Evolutionary conservation across 1,284 basidiomycete genomes (phyloP), one percentile per base, ranked within the genome.

Genomic region (Puccinia polysora): DNA sequence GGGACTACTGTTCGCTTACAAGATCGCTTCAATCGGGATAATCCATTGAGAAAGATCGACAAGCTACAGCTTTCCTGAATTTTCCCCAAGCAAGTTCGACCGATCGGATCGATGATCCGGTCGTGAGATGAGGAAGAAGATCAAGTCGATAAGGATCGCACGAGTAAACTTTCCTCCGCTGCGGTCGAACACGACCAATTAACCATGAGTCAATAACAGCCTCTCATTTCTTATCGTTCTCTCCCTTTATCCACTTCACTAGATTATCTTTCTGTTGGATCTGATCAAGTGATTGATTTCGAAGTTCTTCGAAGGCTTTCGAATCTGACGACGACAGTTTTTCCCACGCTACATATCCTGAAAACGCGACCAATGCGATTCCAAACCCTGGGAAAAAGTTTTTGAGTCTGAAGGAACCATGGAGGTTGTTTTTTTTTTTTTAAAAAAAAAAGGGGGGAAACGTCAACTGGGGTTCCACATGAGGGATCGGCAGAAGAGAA

Each of bases 331-430:
- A 65, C 25, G 70, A 63, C 6, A 73, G 43, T 8, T 64, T 49
- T 25, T 73, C 70, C 62, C 60, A 64, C 36, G 55, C 82, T 59
- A 96, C 91, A 78, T 95, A 97, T 74, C 85, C 87, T 40, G 90
- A 87, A 83, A 97, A 97, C 1, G 91, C 89, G 74, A 89, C 90
- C 71, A 91, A 84, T 49, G 89, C 93, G 74, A 90, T 90, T 69
- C 92, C 92, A 78, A 97, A 89, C 47, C 93, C 93, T 62, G 93
- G 93, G 81, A 96, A 92, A 76, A 93, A 40, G 52, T 73, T 73
- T 45, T 38, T 73, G 20, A 73, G 38, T 20, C 60, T 73, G n/a
- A n/a, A n/a, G n/a, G n/a, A n/a, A n/a, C n/a, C n/a, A n/a, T n/a
- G n/a, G n/a, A 15, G 6, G 8, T 32, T 8, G n/a, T 47, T 12